These are phyloP conservation scores for Leptographium radiaticola DNA, from an alignment of 2,329 filamentous ascomycete genomes.

Conservation along the genomic window DNA sequence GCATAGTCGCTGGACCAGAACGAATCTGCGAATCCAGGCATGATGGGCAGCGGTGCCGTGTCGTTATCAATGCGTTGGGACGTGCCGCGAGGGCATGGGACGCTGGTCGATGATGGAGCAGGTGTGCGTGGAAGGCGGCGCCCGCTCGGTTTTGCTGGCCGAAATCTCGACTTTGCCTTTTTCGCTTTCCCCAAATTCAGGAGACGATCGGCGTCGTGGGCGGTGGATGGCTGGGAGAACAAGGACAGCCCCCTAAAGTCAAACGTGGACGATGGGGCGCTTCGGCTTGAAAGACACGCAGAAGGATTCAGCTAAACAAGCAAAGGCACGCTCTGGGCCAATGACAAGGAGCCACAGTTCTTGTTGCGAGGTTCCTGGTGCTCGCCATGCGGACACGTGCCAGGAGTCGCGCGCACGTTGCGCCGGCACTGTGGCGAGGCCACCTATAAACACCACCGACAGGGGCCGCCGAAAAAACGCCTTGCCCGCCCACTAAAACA, in stretches of 20 bases:
- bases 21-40: conserved; percentile 85
- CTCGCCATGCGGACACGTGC: not conserved
- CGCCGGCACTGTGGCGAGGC: not conserved
- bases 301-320: not conserved
- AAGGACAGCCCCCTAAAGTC: not conserved
- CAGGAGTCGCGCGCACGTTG: not conserved
- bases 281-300: not conserved
- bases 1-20: conserved; percentile 99
- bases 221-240: not conserved
- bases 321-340: not conserved
- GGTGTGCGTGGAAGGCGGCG: too few relatives aligned
- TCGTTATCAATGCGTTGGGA: too few relatives aligned
- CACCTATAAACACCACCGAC: not conserved
- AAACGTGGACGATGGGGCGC: not conserved
- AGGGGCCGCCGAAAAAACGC: not conserved
- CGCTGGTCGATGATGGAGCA: too few relatives aligned
- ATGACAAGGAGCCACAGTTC: not conserved
- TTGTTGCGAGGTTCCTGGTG: not conserved
- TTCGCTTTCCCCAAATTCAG: too few relatives aligned
- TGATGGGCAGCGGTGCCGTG: conserved; percentile 26
- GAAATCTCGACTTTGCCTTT: too few relatives aligned
- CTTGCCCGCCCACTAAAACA: not conserved
- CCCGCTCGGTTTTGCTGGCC: too few relatives aligned
- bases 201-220: too few relatives aligned
- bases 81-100: too few relatives aligned